phyloP scores from a whole-genome alignment of 1,284 basidiomycete genomes.

The Ganoderma leucocontextum region DNA sequence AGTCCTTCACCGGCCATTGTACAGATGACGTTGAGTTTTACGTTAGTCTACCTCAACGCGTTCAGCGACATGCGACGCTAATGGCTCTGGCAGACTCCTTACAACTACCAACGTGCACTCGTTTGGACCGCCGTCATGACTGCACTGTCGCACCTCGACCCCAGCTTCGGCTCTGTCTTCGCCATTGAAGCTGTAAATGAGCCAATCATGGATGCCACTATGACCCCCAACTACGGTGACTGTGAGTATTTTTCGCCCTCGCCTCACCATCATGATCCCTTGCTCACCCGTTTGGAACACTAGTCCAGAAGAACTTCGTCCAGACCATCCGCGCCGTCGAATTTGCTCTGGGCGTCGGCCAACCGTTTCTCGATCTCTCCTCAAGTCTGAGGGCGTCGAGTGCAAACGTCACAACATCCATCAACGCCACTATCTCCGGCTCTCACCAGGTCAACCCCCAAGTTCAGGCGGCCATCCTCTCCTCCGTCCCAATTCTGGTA shows the following conservation, averaged over 20 bases:
- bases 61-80: not conserved
- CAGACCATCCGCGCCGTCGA: slow-evolving; percentile 71
- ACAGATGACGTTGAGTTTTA: slow-evolving; percentile 79
- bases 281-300: not conserved
- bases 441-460: slow-evolving; percentile 50
- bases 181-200: slow-evolving; percentile 81
- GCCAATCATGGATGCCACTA: slow-evolving; percentile 69
- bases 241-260: slow-evolving; percentile 51
- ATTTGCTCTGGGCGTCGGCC: slow-evolving; percentile 68
- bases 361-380: slow-evolving; percentile 43
- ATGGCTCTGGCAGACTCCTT: slow-evolving; percentile 54
- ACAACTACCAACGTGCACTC: slow-evolving; percentile 79
- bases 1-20: slow-evolving; percentile 78
- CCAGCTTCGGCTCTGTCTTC: slow-evolving; percentile 70
- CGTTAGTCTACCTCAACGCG: slow-evolving; percentile 47
- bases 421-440: slow-evolving; percentile 42
- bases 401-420: slow-evolving; percentile 53
- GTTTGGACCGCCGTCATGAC: slow-evolving; percentile 84
- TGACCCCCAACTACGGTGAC: slow-evolving; percentile 72
- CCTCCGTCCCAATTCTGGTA: slow-evolving; percentile 59
- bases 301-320: slow-evolving; percentile 79
- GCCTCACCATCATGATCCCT: too few species aligned
- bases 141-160: slow-evolving; percentile 70
- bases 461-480: slow-evolving; percentile 53
- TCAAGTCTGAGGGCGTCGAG: slow-evolving; percentile 34